Conservation (phyloP, 2,329 filamentous ascomycete genomes). For the Cercospora zeae-maydis region DNA sequence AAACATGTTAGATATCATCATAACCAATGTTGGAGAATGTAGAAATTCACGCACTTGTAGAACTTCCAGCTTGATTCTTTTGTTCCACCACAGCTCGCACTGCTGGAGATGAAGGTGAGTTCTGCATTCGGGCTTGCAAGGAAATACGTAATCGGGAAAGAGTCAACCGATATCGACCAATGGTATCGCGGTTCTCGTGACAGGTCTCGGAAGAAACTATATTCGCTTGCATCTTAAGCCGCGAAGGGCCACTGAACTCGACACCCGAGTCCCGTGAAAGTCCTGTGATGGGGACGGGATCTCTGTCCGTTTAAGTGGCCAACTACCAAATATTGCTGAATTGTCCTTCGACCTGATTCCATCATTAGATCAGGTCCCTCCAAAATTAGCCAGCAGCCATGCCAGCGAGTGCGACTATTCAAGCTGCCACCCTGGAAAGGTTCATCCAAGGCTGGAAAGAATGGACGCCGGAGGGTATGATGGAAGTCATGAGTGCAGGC, state of each 20-base stretch:
- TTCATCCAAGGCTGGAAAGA: not conserved
- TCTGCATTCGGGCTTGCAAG: not conserved
- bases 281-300: too few species aligned
- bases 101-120: not conserved
- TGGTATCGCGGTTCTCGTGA: not conserved
- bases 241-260: not conserved
- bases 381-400: not conserved
- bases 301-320: too few species aligned
- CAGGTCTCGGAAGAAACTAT: not conserved
- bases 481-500: not conserved
- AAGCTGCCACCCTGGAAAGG: not conserved
- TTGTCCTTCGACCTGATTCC: not conserved
- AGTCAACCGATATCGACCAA: too few species aligned
- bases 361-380: not conserved
- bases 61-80: not conserved
- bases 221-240: not conserved
- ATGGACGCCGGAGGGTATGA: not conserved
- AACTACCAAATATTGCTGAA: not conserved
- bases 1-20: not conserved
- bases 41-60: not conserved
- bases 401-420: not conserved
- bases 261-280: not conserved
- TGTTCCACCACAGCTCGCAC: not conserved
- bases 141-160: too few species aligned
- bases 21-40: not conserved